Conservation (phyloP, 306 rosid species). For the Benincasa hispida region DNA sequence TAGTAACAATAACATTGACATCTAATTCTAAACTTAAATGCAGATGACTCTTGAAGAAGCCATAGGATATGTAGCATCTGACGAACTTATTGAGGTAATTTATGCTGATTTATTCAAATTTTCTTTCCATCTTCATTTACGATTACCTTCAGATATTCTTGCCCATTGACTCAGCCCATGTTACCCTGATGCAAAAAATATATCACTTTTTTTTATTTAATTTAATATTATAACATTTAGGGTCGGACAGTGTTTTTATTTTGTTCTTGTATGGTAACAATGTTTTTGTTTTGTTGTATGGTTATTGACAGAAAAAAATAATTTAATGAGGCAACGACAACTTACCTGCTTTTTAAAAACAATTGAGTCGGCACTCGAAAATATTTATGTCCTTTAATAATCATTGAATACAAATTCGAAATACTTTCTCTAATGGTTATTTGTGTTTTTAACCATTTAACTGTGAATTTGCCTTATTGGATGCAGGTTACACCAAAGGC, state of each 20-base stretch:
- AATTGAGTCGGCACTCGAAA: background rate
- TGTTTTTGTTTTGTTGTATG: background rate
- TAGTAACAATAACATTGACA: too few relatives aligned
- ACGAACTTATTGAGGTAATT: constrained; percentile 86
- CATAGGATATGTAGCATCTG: constrained; percentile 90
- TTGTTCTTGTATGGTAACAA: background rate
- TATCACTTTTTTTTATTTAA: too few relatives aligned
- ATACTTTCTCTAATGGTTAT: background rate
- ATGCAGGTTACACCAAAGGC: constrained; percentile 85
- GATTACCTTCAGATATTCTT: background rate
- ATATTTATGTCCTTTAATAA: background rate
- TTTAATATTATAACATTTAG: background rate
- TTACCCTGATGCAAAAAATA: background rate
- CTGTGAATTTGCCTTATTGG: background rate
- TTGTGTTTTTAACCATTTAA: background rate
- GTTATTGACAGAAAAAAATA: background rate
- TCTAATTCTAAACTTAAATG: constrained; percentile 18
- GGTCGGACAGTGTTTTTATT: background rate
- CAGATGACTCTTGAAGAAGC: constrained; percentile 98
- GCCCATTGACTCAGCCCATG: background rate
- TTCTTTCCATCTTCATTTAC: background rate
- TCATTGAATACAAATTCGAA: background rate
- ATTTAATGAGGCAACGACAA: background rate
- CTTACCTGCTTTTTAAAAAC: background rate
- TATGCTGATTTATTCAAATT: background rate